A percentile compares a stretch with the other conserved stretches of the same genome.
These are phyloP conservation scores for Penicillium rolfsii DNA, from an alignment of 2,329 filamentous ascomycete genomes.

Conservation along the genomic window DNA sequence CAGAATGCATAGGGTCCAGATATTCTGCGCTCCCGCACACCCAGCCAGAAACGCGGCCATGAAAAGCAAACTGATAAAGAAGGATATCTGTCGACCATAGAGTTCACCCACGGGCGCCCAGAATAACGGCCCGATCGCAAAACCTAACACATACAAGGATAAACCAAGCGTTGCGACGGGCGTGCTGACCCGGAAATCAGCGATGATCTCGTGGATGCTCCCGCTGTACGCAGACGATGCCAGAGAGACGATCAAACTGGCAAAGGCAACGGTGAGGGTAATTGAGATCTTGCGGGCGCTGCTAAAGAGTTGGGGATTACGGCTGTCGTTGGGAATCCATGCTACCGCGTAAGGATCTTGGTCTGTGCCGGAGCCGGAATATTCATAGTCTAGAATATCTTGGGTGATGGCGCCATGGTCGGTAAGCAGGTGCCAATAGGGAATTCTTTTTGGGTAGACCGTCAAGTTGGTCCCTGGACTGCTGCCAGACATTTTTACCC, in stretches of 20 bases:
- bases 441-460: neutral
- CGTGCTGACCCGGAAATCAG: slow-evolving; percentile 5
- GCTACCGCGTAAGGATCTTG: slow-evolving; percentile 10
- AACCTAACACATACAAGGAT: slow-evolving; percentile 14
- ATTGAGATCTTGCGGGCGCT: slow-evolving; percentile 7
- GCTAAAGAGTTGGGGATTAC: slow-evolving; percentile 11
- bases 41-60: slow-evolving; percentile 11
- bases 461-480: neutral
- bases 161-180: slow-evolving; percentile 13
- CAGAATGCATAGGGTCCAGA: slow-evolving; percentile 12
- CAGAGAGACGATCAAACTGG: slow-evolving; percentile 9
- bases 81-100: slow-evolving; percentile 11
- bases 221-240: slow-evolving; percentile 15
- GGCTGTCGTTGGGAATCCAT: slow-evolving; percentile 12
- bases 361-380: slow-evolving; percentile 10
- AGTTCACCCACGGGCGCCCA: slow-evolving; percentile 13
- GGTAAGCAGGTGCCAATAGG: neutral
- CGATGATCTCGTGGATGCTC: slow-evolving; percentile 7
- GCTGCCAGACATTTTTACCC: neutral
- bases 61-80: slow-evolving; percentile 8
- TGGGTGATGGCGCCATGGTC: slow-evolving; percentile 12
- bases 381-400: slow-evolving; percentile 10
- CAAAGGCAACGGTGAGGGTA: slow-evolving; percentile 5
- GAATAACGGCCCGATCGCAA: slow-evolving; percentile 12
- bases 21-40: slow-evolving; percentile 10